phyloP scores from a whole-genome alignment of 768 basidiomycete genomes.

The Pulveroboletus sp. region DNA sequence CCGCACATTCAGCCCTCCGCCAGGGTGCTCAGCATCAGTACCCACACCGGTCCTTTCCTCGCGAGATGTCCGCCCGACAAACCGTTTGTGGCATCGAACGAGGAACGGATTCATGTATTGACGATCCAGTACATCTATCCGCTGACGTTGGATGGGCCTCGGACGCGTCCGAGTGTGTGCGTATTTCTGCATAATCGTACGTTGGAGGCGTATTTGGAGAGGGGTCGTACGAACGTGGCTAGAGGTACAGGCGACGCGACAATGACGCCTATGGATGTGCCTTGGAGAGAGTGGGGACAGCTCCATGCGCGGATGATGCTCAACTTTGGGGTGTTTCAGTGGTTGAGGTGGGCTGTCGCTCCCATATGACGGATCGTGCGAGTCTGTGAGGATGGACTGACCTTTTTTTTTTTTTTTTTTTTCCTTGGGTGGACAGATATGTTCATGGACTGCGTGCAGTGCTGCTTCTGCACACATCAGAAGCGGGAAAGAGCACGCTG shows the following conservation, averaged over 20 bases:
- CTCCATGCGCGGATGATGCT: conserved; percentile 31
- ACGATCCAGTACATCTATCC: conserved; percentile 21
- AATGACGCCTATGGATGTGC: conserved; percentile 5
- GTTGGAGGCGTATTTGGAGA: conserved; percentile 20
- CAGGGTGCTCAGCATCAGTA: conserved; percentile 16
- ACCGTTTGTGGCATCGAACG: conserved; percentile 25
- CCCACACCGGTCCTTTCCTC: conserved; percentile 34
- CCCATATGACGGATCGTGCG: too few species aligned
- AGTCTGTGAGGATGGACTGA: background rate
- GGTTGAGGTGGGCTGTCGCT: conserved; percentile 34
- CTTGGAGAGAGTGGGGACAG: conserved; percentile 40
- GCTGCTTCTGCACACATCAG: conserved; percentile 13
- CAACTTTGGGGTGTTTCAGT: conserved; percentile 30
- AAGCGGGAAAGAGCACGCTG: conserved; percentile 9
- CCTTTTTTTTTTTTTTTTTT: background rate
- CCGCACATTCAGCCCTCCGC: conserved; percentile 9
- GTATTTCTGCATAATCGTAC: conserved; percentile 32
- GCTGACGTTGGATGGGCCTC: background rate
- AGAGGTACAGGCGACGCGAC: background rate
- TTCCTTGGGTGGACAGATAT: conserved; percentile 25
- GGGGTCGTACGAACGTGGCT: background rate
- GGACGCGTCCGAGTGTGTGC: conserved; percentile 15
- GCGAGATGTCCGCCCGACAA: conserved; percentile 20
- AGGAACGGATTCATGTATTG: conserved; percentile 20
- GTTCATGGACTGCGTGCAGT: conserved; percentile 40